Evolutionary conservation across 2,329 filamentous ascomycete species (phyloP).

Genomic region (Curvularia verruculosa): DNA sequence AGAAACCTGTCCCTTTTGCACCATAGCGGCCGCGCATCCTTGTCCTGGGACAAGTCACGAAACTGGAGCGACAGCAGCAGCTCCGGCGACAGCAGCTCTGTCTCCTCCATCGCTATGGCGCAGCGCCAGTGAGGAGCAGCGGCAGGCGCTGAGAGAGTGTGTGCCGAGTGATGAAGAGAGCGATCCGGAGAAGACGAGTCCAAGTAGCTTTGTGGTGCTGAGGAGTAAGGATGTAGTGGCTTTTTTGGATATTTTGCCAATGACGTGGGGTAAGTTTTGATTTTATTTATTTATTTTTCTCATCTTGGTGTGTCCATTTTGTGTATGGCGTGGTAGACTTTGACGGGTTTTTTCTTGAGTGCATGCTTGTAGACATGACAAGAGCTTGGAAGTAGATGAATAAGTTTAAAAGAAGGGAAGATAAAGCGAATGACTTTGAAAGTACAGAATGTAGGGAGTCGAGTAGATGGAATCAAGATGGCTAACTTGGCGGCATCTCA

Average conservation of each 20-base stretch:
- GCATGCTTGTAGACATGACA: too few relatives aligned
- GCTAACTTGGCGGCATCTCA: slow-evolving; percentile 4
- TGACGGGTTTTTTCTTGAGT: too few relatives aligned
- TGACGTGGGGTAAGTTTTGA: slow-evolving; percentile 66
- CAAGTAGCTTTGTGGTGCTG: slow-evolving; percentile 67
- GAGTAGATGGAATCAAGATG: background rate
- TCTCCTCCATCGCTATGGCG: slow-evolving; percentile 4
- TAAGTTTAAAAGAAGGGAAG: too few relatives aligned
- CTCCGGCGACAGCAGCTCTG: too few relatives aligned
- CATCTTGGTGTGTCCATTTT: background rate
- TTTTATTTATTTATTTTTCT: slow-evolving; percentile 1
- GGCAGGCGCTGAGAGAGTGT: slow-evolving; percentile 22
- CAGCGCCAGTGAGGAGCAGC: slow-evolving; percentile 11
- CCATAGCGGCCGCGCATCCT: slow-evolving; percentile 60
- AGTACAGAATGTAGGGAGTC: background rate
- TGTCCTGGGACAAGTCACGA: slow-evolving; percentile 4
- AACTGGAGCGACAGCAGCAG: background rate
- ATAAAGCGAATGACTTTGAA: background rate
- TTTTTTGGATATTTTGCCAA: slow-evolving; percentile 92
- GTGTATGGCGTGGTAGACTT: too few relatives aligned
- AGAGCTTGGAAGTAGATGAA: background rate
- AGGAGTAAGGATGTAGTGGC: slow-evolving; percentile 79
- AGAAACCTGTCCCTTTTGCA: slow-evolving; percentile 63
- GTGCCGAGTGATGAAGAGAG: slow-evolving; percentile 37
- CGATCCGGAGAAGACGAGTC: slow-evolving; percentile 39